A percentile compares a stretch with the other conserved stretches of the same genome.
Evolutionary conservation across 2,329 filamentous ascomycete genomes (phyloP).

Genomic region (Hypoxylon sp.): DNA sequence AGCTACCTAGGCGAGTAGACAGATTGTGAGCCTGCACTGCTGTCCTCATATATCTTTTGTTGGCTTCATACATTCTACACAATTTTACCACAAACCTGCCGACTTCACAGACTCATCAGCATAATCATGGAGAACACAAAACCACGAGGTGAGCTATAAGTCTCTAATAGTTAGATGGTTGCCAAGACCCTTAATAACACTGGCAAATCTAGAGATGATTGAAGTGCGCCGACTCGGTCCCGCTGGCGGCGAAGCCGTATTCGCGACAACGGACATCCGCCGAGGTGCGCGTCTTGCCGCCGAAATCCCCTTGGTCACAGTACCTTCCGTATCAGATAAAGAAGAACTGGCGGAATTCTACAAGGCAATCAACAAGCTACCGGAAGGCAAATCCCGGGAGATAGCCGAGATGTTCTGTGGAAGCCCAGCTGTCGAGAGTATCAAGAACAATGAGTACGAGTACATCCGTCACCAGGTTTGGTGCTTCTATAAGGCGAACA

Average conservation of each 20-base stretch:
- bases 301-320: constrained; percentile 32
- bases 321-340: constrained; percentile 25
- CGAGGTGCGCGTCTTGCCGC: constrained; percentile 38
- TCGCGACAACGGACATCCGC: constrained; percentile 35
- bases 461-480: constrained; percentile 9
- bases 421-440: background rate
- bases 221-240: constrained; percentile 25
- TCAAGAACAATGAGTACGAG: constrained; percentile 4
- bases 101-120: background rate
- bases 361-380: background rate
- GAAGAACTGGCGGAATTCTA: constrained; percentile 31
- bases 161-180: background rate
- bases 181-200: background rate
- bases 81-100: background rate
- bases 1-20: background rate
- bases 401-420: constrained; percentile 16
- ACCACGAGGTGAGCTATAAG: background rate
- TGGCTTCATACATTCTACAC: background rate
- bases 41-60: background rate
- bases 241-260: constrained; percentile 26
- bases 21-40: background rate
- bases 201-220: constrained; percentile 15
- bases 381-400: constrained; percentile 5
- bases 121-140: background rate
- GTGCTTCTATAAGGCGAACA: constrained; percentile 28